Base-by-base conservation (phyloP, 2,329 filamentous ascomycete genomes). In the Phyllosticta paracitricarpa region DNA sequence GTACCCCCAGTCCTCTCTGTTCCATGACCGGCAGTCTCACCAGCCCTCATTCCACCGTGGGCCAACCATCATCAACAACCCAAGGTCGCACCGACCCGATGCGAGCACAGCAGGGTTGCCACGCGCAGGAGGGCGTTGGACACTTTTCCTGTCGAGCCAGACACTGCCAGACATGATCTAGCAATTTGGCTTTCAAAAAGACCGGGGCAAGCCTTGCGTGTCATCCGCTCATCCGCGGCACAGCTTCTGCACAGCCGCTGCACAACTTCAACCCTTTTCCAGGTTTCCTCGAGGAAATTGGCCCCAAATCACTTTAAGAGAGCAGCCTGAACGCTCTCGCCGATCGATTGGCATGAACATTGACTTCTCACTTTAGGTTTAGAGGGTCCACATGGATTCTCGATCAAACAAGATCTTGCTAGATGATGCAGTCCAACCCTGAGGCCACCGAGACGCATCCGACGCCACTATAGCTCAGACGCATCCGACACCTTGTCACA, bases 101-200 rank as follows among this genome's bases (percentile, higher is more conserved):
- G 58, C 58, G 22, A 28, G 54, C 40, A 48, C 3, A 19, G 58
- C 53, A 61, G 58, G 58, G 58, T 35, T 61, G 58, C 58, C 58
- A 61, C 58, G 54, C 58, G 58, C 54, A 52, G 40, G 35, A 26
- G 14, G 52, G 53, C 58, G 17, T 28, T 48, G 33, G 12, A 14
- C 35, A 28, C 53, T 48, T 5, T 4, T 48, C 14, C 4, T 30
- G 28, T 30, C 28, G 6, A 7, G 28, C 28, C 28, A 30, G 28
- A 30, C 28, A 30, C 28, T 30, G 28, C 28, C 40, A 48, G 40
- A 14, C 40, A 48, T 17, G n/a, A n/a, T n/a, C 40, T 17, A 48
- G 3, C 40, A 6, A 6, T 19, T 6, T 48, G 40, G 2, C 40
- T 17, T 48, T 48, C 12, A 48, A 7, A 14, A 48, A n/a, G n/a